Evolutionary conservation across 257 asterid species (phyloP).

Genomic region (Catharanthus roseus): DNA sequence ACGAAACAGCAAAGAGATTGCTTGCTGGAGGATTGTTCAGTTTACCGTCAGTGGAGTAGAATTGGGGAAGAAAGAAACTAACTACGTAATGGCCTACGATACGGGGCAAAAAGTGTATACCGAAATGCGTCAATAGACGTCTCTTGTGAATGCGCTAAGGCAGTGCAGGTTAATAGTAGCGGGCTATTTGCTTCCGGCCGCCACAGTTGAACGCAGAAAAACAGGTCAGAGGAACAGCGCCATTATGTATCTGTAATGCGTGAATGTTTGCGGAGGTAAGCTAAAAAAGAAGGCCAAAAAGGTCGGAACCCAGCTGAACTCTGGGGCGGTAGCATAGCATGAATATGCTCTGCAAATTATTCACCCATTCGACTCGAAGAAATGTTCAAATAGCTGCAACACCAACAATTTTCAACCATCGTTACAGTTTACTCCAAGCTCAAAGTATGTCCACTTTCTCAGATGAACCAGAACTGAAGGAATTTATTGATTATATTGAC

Average conservation of each 20-base stretch:
- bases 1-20: too few relatives aligned
- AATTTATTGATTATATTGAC: slow-evolving; percentile 52
- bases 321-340: background rate
- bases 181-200: too few relatives aligned
- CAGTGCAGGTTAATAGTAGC: too few relatives aligned
- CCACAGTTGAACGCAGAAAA: too few relatives aligned
- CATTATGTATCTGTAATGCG: too few relatives aligned
- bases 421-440: background rate
- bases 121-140: too few relatives aligned
- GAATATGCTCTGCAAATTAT: slow-evolving; percentile 7
- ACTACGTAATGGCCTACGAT: background rate
- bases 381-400: background rate
- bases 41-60: too few relatives aligned
- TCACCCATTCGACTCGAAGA: background rate
- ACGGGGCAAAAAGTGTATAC: background rate
- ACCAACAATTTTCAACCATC: slow-evolving; percentile 12
- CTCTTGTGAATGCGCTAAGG: too few relatives aligned
- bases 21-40: background rate
- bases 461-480: slow-evolving; percentile 47
- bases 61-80: background rate
- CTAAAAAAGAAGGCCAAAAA: too few relatives aligned
- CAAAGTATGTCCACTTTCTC: slow-evolving; percentile 31
- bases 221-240: too few relatives aligned
- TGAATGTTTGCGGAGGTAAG: too few relatives aligned
- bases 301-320: too few relatives aligned